Conservation (phyloP, 768 basidiomycete species). For the Mycena chlorophos region DNA sequence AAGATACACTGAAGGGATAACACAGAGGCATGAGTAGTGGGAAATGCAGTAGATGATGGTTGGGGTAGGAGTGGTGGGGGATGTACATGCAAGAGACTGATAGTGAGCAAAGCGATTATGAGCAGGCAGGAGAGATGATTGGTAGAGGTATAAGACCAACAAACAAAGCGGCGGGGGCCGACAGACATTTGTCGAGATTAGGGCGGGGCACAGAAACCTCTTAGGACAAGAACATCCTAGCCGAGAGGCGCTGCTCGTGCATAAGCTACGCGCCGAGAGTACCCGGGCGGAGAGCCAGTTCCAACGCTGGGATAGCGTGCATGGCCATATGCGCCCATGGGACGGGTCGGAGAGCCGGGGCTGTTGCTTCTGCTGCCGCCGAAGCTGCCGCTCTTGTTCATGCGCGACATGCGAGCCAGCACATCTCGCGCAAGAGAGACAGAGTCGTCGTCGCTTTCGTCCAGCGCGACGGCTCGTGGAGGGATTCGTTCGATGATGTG, state of each 20-base stretch:
- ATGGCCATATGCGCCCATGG: background rate
- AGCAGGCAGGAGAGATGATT: background rate
- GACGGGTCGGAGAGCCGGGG: background rate
- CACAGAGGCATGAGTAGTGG: too few relatives aligned
- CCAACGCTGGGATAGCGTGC: background rate
- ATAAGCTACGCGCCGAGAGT: background rate
- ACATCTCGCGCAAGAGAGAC: conserved; percentile 59
- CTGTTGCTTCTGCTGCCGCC: too few relatives aligned
- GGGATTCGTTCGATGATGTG: conserved; percentile 53
- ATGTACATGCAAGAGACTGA: too few relatives aligned
- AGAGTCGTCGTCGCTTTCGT: conserved; percentile 58
- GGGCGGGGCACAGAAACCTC: background rate
- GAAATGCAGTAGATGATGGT: too few relatives aligned
- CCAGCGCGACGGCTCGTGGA: conserved; percentile 49
- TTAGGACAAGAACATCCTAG: background rate
- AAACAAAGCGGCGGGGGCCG: background rate
- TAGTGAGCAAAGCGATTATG: conserved; percentile 1
- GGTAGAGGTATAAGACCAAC: background rate
- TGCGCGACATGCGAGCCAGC: conserved; percentile 44
- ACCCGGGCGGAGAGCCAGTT: background rate
- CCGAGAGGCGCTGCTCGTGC: background rate
- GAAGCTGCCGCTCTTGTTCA: conserved; percentile 26
- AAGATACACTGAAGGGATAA: too few relatives aligned
- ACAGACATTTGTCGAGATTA: background rate
- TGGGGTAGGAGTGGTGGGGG: too few relatives aligned